Conservation (phyloP, 2,329 filamentous ascomycete species). For the Sporothrix brasiliensis region DNA sequence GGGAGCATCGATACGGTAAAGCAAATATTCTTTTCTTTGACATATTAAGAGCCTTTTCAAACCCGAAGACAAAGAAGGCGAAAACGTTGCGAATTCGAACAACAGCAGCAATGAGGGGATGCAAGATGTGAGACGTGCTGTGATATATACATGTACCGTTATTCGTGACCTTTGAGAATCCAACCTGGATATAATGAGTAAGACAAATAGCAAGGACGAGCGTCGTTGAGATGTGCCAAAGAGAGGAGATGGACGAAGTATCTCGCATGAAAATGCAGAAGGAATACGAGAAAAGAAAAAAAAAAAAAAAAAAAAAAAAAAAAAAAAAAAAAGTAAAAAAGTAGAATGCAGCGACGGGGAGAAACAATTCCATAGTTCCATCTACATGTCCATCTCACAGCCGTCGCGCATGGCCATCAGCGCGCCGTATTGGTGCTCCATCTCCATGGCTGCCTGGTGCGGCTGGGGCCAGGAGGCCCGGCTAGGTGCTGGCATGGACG, state of each 20-base stretch:
- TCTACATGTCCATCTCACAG: constrained; percentile 35
- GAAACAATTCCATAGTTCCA: not conserved
- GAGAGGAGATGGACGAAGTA: not conserved
- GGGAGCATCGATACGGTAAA: not conserved
- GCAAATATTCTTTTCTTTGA: too few relatives aligned
- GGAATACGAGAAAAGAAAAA: too few relatives aligned
- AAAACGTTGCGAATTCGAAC: not conserved
- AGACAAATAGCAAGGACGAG: not conserved
- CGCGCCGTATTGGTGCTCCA: constrained; percentile 71
- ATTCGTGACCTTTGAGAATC: constrained; percentile 8
- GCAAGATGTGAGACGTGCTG: constrained; percentile 6
- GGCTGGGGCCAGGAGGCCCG: constrained; percentile 51
- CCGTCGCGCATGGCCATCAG: constrained; percentile 44
- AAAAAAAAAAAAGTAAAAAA: not conserved
- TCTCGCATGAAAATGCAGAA: not conserved
- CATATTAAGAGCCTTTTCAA: not conserved
- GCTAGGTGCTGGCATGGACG: constrained; percentile 33
- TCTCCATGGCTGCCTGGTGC: constrained; percentile 61
- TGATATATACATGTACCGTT: constrained; percentile 18
- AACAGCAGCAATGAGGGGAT: not conserved
- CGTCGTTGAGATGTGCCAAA: not conserved
- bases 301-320: not conserved
- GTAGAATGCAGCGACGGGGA: not conserved
- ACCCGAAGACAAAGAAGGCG: not conserved
- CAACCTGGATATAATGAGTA: not conserved